Evolutionary conservation across 139 green algal genomes (phyloP), one percentile per base, ranked within the genome.

Genomic region (Tetradesmus obliquus): DNA sequence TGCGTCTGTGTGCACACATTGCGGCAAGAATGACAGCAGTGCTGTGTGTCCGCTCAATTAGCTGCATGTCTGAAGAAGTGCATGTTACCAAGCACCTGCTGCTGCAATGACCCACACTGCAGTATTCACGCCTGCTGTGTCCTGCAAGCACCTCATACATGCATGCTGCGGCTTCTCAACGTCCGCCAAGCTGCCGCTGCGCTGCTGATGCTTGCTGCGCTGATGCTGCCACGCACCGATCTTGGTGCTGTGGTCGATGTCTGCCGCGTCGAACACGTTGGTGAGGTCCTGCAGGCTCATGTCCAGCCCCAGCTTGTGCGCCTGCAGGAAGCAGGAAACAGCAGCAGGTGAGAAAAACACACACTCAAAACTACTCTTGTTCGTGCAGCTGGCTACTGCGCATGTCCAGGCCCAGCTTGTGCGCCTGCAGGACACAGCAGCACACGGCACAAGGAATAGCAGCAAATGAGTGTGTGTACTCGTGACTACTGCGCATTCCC

Each of bases 211-310:
- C 32, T 45, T 45, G 32, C 32, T 45, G 32, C 32, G 32, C 32
- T 45, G 32, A 45, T 45, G 32, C 15, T 6, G 5, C 1, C 1
- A 60, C 86, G 13, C 55, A 91, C 87, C 87, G 19, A 91, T 88
- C 81, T 88, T 88, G 8, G 90, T 90, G 83, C 83, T 90, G 90
- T 86, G 71, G 90, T 92, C 90, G 17, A 92, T 90, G 83, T 92
- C 90, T 79, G 90, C 90, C 45, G 90, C 90, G 69, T 85, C 71
- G 69, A 92, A 92, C 54, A 92, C 83, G 71, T 92, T 69, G 12
- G 55, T 51, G 3, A 92, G 83, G 83, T 92, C 90, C 24, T 92
- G n/a, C 55, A 79, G 22, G 60, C 32, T 20, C 89, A 92, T 92
- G 62, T 92, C 81, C 53, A 92, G 55, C 3, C 89, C 89, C 80